Conservation (phyloP, 805 yeast genomes). For the Wickerhamiella qilinensis region DNA sequence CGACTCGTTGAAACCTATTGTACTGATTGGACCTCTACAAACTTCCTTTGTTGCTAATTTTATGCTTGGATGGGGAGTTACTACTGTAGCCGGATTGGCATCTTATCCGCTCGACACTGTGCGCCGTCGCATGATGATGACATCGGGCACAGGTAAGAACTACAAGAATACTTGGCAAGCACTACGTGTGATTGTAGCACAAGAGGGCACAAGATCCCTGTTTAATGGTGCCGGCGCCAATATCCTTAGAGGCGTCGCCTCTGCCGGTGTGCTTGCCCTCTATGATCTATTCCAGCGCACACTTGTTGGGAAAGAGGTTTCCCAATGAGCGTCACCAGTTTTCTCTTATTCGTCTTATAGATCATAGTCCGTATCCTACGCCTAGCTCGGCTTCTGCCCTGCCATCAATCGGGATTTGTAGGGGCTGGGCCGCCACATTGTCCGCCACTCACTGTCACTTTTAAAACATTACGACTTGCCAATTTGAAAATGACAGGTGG, state of each 20-base stretch:
- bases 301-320: slow-evolving; percentile 72
- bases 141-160: slow-evolving; percentile 89
- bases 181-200: slow-evolving; percentile 72
- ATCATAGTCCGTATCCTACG: too few relatives aligned
- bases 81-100: slow-evolving; percentile 93
- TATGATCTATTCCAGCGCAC: slow-evolving; percentile 88
- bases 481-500: too few relatives aligned
- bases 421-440: too few relatives aligned
- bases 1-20: slow-evolving; percentile 85
- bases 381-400: too few relatives aligned
- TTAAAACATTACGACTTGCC: too few relatives aligned
- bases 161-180: slow-evolving; percentile 86
- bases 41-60: slow-evolving; percentile 84
- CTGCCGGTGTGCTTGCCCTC: slow-evolving; percentile 94
- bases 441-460: too few relatives aligned
- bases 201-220: slow-evolving; percentile 78
- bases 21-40: slow-evolving; percentile 77
- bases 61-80: slow-evolving; percentile 89
- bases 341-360: too few relatives aligned
- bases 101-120: slow-evolving; percentile 96
- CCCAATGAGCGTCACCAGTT: background rate
- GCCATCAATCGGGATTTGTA: too few relatives aligned
- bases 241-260: slow-evolving; percentile 97
- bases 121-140: slow-evolving; percentile 99
- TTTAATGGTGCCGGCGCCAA: slow-evolving; percentile 98